These are phyloP conservation scores for Clathrospora elynae DNA, from an alignment of 2,329 filamentous ascomycete species.

Conservation along the genomic window DNA sequence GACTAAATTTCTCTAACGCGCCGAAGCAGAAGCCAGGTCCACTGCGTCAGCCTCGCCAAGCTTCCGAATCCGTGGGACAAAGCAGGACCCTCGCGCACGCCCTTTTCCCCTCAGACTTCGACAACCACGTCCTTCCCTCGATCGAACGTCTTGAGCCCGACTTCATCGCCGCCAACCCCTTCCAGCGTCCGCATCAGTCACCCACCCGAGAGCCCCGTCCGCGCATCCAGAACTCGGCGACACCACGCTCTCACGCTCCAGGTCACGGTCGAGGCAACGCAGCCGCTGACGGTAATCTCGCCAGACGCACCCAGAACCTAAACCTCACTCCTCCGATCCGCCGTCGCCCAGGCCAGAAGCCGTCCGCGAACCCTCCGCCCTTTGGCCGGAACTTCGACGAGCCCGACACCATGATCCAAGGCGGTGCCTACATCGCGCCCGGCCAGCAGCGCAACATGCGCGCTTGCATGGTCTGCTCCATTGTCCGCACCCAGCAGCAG, in stretches of 20 bases:
- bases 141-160: background rate
- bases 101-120: conserved; percentile 10
- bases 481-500: conserved; percentile 81
- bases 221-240: conserved; percentile 1
- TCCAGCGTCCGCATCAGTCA: background rate
- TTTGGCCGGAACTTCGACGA: conserved; percentile 1
- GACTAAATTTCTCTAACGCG: conserved; percentile 26
- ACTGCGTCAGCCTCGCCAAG: conserved; percentile 29
- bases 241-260: background rate
- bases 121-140: background rate
- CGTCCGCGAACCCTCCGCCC: conserved; percentile 4
- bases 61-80: conserved; percentile 14
- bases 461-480: conserved; percentile 98
- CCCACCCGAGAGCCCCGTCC: background rate
- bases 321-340: background rate
- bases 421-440: conserved; percentile 69
- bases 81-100: conserved; percentile 12
- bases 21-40: conserved; percentile 8
- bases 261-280: conserved; percentile 2
- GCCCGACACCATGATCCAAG: conserved; percentile 41
- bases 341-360: background rate
- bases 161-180: background rate
- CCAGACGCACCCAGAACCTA: background rate
- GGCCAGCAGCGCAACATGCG: conserved; percentile 83
- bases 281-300: background rate